These are phyloP conservation scores for Casuarina equisetifolia DNA, from an alignment of 306 rosid species.

Conservation along the genomic window DNA sequence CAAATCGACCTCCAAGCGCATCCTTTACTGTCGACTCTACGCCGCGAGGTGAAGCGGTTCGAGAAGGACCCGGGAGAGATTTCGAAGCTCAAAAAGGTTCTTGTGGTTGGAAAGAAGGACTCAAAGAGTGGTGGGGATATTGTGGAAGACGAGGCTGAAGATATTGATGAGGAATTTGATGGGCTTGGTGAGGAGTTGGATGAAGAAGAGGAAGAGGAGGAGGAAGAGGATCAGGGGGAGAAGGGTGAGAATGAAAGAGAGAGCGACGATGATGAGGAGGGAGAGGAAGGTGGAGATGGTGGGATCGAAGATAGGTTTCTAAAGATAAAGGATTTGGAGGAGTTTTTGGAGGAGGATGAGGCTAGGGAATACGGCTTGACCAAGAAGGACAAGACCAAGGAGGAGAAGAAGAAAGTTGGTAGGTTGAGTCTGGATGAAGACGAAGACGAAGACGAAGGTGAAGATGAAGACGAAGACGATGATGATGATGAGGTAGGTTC, in stretches of 20 bases:
- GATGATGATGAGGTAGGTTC: slow-evolving; percentile 52
- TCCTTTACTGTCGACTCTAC: slow-evolving; percentile 62
- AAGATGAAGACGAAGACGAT: slow-evolving; percentile 36
- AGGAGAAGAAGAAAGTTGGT: slow-evolving; percentile 11
- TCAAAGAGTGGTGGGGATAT: slow-evolving; percentile 12
- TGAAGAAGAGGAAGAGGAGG: slow-evolving; percentile 24
- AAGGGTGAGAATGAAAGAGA: slow-evolving; percentile 16
- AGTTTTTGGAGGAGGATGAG: slow-evolving; percentile 66
- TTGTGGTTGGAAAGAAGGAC: slow-evolving; percentile 27
- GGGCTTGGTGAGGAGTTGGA: slow-evolving; percentile 43
- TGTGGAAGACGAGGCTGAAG: slow-evolving; percentile 38
- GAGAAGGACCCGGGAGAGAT: slow-evolving; percentile 57
- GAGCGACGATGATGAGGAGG: slow-evolving; percentile 17
- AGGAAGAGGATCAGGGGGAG: neutral
- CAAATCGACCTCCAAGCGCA: slow-evolving; percentile 87
- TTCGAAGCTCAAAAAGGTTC: slow-evolving; percentile 35
- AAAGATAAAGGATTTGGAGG: slow-evolving; percentile 64
- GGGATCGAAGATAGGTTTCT: slow-evolving; percentile 74
- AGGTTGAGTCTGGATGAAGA: neutral
- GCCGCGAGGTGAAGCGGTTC: slow-evolving; percentile 64
- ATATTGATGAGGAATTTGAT: slow-evolving; percentile 51
- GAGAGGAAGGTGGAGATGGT: slow-evolving; percentile 27
- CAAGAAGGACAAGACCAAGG: slow-evolving; percentile 22
- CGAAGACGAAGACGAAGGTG: slow-evolving; percentile 19
- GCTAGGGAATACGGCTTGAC: slow-evolving; percentile 50